Base-by-base conservation (phyloP, 139 green algal species). In the Chlorella sp. region DNA sequence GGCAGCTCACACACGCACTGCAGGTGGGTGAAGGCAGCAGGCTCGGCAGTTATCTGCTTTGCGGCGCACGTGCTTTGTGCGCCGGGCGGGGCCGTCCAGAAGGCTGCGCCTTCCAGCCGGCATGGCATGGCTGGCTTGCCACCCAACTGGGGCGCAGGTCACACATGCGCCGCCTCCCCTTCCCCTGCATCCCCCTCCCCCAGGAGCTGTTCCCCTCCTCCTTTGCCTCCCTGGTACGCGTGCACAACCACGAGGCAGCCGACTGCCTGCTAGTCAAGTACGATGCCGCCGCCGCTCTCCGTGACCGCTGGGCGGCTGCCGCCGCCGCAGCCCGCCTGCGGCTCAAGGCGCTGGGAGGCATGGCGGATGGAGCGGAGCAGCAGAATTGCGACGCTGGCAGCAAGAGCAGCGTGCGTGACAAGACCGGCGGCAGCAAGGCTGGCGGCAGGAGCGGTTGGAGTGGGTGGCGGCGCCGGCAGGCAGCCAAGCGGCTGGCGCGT, bases 131-230 rank as follows among this genome's bases (percentile, higher is more conserved):
- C 9, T 73, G 5, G n/a, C n/a, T 6, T 24, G 8, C 67, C n/a
- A n/a, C n/a, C n/a, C n/a, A n/a, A n/a, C n/a, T n/a, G n/a, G n/a
- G n/a, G n/a, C n/a, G n/a, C n/a, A n/a, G n/a, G n/a, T n/a, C n/a
- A n/a, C 1, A 1, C 34, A 44, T 34, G 13, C 34, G 34, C 34
- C 36, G n/a, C 38, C 1, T 38, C 34, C 36, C 34, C 16, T 34
- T 5, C 14, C 67, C 34, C 34, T 8, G 14, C 67, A 2, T 6
- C 4, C 7, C 28, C 26, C 30, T 34, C 40, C 7, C 13, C 11
- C 76, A 82, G 76, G 76, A 56, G 22, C 76, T 82, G 32, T 82
- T 72, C 26, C 76, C 76, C 28, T 26, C 4, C 28, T 73, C 76
- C 38, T 82, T 82, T 30, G 36, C 56, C 56, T 22, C 32, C 19